Evolutionary conservation across 768 basidiomycete genomes (phyloP).

Genomic region (Tricholoma matsutake): DNA sequence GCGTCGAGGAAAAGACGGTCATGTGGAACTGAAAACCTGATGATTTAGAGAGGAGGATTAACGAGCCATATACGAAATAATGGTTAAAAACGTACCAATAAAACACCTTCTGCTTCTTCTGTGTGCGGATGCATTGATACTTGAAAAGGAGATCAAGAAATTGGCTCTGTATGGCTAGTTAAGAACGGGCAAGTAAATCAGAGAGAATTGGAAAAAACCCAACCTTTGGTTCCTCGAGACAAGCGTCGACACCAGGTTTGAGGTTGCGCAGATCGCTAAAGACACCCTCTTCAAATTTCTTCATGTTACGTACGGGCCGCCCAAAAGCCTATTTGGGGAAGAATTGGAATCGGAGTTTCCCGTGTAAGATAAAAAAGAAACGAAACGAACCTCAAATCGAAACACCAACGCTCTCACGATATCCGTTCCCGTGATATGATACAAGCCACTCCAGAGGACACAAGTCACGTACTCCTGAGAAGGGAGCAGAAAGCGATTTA

Average conservation of each 20-base stretch:
- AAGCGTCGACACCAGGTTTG: constrained; percentile 91
- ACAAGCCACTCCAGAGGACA: constrained; percentile 87
- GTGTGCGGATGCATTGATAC: constrained; percentile 94
- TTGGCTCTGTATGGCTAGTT: constrained; percentile 62
- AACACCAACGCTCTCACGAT: constrained; percentile 95
- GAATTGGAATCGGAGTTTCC: constrained; percentile 7
- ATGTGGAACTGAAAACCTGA: constrained; percentile 95
- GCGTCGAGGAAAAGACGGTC: constrained; percentile 97
- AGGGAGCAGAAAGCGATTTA: constrained; percentile 86
- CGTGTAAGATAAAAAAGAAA: constrained; percentile 11
- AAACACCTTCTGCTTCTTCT: constrained; percentile 99
- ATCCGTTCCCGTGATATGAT: constrained; percentile 95
- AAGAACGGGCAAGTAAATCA: neutral
- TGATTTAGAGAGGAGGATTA: neutral
- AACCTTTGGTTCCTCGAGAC: constrained; percentile 97
- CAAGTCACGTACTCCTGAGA: constrained; percentile 87
- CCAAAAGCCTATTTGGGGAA: constrained; percentile 60
- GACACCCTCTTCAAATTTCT: constrained; percentile 97
- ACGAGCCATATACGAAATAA: constrained; percentile 1
- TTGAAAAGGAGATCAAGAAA: constrained; percentile 95
- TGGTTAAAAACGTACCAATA: constrained; percentile 66
- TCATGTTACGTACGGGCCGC: constrained; percentile 86
- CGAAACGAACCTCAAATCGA: constrained; percentile 68
- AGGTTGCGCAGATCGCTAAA: constrained; percentile 92
- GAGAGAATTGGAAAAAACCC: constrained; percentile 17